phyloP scores from a whole-genome alignment of 331 rosid genomes.

The Saraca asoca region DNA sequence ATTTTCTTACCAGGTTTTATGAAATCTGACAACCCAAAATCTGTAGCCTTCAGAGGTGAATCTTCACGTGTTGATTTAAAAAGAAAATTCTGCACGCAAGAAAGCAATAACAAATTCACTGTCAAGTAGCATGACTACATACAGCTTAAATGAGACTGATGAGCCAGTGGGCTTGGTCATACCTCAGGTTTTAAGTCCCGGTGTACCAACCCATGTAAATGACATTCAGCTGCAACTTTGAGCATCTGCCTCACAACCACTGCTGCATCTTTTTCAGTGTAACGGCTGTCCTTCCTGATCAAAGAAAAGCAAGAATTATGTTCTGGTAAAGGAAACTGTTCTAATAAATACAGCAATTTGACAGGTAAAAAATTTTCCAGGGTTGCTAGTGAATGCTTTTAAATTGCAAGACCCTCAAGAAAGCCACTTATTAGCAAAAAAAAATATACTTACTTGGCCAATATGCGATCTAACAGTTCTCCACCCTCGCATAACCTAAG shows the following conservation, averaged over 20 bases:
- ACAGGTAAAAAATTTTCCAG: constrained; percentile 22
- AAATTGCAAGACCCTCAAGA: constrained; percentile 21
- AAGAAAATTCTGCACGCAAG: constrained; percentile 76
- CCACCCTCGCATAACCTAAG: constrained; percentile 99
- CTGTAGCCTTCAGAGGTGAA: constrained; percentile 90
- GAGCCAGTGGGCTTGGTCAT: constrained; percentile 21
- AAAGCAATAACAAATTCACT: constrained; percentile 30
- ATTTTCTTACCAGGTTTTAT: constrained; percentile 77
- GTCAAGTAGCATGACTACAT: constrained; percentile 26
- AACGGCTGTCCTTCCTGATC: constrained; percentile 96
- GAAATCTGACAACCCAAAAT: constrained; percentile 97
- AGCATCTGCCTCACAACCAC: constrained; percentile 98
- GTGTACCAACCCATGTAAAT: constrained; percentile 97
- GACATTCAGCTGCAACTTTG: constrained; percentile 97
- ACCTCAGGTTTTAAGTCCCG: constrained; percentile 99
- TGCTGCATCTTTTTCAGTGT: constrained; percentile 95
- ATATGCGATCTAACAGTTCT: constrained; percentile 89
- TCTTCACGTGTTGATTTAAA: constrained; percentile 71
- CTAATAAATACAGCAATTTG: constrained; percentile 17
- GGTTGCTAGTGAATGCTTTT: constrained; percentile 4
- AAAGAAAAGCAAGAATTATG: constrained; percentile 34
- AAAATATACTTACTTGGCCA: constrained; percentile 75
- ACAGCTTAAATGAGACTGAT: constrained; percentile 19
- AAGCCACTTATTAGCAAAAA: constrained; percentile 22
- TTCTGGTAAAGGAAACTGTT: not conserved